Percentiles rank a stretch among this genome's conserved stretches.
These are phyloP conservation scores for Sclerotinia glacialis DNA, from an alignment of 2,329 filamentous ascomycete species.

Conservation along the genomic window DNA sequence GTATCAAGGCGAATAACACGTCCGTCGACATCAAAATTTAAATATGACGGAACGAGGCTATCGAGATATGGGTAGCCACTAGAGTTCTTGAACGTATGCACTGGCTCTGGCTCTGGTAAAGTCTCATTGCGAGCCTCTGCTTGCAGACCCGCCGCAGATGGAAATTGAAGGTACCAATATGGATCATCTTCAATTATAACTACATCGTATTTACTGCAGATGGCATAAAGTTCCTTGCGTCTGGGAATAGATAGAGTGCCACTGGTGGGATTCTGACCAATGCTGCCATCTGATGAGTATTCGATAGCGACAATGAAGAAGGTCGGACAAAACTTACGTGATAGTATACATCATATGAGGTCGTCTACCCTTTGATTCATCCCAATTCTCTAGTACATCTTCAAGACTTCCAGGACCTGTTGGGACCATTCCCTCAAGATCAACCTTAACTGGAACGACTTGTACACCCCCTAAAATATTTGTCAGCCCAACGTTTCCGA, in stretches of 20 bases:
- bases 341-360: slow-evolving; percentile 89
- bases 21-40: slow-evolving; percentile 78
- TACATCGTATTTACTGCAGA: slow-evolving; percentile 82
- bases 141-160: slow-evolving; percentile 56
- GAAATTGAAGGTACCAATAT: slow-evolving; percentile 93
- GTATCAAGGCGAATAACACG: slow-evolving; percentile 88
- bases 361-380: slow-evolving; percentile 66
- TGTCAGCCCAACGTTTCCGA: background rate
- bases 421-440: slow-evolving; percentile 75
- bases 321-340: slow-evolving; percentile 56
- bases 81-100: slow-evolving; percentile 43
- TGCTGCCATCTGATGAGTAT: slow-evolving; percentile 46
- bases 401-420: slow-evolving; percentile 69
- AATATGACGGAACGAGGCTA: slow-evolving; percentile 76
- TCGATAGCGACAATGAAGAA: slow-evolving; percentile 11
- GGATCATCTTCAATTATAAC: slow-evolving; percentile 93
- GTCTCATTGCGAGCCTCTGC: slow-evolving; percentile 41
- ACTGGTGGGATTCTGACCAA: slow-evolving; percentile 86
- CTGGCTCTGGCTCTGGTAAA: slow-evolving; percentile 27
- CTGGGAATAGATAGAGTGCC: slow-evolving; percentile 70
- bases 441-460: slow-evolving; percentile 70
- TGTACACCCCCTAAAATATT: slow-evolving; percentile 50
- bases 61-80: slow-evolving; percentile 77
- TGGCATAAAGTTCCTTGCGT: slow-evolving; percentile 72
- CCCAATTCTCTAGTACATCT: slow-evolving; percentile 81